Conservation (phyloP, 257 asterid genomes). For the Forsythia suspensa region DNA sequence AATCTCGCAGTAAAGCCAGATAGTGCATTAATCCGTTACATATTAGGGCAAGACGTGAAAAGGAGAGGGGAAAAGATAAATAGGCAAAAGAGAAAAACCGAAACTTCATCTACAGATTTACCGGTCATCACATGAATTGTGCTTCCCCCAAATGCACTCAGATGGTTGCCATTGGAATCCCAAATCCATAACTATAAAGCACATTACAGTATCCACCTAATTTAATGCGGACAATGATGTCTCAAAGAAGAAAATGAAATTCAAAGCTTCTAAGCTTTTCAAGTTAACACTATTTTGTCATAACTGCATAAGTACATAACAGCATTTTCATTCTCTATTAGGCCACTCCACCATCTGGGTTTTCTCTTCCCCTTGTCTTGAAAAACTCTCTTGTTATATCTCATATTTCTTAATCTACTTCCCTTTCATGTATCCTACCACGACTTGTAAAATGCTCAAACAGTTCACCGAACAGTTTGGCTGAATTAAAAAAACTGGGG, state of each 20-base stretch:
- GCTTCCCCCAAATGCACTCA: not conserved
- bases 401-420: not conserved
- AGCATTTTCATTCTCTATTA: not conserved
- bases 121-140: not conserved
- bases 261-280: not conserved
- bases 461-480: not conserved
- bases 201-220: not conserved
- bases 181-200: not conserved
- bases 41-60: conserved; percentile 8
- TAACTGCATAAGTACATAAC: not conserved
- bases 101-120: not conserved
- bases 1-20: not conserved
- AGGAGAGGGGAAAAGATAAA: not conserved
- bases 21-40: conserved; percentile 1
- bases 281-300: not conserved
- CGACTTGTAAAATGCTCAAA: not conserved
- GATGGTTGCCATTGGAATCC: not conserved
- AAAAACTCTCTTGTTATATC: not conserved
- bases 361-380: not conserved
- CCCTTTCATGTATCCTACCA: not conserved
- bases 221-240: not conserved
- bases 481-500: not conserved
- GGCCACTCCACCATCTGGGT: not conserved
- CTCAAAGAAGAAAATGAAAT: no score
- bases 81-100: not conserved